Conservation (phyloP, 176 grass and related monocot genomes). For the Tuctoria greenei region DNA sequence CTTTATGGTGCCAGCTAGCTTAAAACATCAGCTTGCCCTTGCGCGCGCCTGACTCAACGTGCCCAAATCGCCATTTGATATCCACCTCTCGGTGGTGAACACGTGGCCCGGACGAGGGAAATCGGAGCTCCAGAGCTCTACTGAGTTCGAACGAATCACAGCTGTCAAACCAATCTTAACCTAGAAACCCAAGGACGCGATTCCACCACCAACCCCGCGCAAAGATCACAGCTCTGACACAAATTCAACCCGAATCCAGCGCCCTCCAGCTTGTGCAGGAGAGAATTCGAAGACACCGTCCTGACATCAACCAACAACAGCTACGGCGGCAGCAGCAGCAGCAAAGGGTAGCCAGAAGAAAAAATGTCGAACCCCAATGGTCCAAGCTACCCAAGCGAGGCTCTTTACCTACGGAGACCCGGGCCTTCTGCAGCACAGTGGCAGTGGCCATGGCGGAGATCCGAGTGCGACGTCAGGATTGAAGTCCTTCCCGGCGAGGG, state of each 20-base stretch:
- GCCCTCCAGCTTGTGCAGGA: background rate
- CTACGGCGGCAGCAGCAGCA: background rate
- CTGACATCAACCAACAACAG: background rate
- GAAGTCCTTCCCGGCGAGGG: constrained; percentile 29
- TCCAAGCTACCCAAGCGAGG: background rate
- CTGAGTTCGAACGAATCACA: background rate
- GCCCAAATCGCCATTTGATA: background rate
- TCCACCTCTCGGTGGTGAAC: background rate
- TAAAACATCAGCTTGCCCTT: background rate
- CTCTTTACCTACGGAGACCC: constrained; percentile 27
- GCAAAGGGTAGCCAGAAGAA: too few species aligned
- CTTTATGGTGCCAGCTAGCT: background rate
- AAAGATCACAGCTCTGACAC: background rate
- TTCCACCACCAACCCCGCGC: background rate
- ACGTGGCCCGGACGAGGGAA: background rate
- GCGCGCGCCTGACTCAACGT: background rate
- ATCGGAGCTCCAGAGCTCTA: background rate
- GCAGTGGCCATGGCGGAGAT: constrained; percentile 46
- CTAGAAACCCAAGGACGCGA: constrained; percentile 1
- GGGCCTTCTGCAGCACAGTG: constrained; percentile 37
- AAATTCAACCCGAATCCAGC: background rate
- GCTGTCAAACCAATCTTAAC: constrained; percentile 16
- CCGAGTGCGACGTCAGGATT: constrained; percentile 33
- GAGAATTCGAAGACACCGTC: background rate
- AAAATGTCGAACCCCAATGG: background rate